Percentiles rank a stretch among this genome's conserved stretches.
Conservation (phyloP, 129 eudicot species). For the carrot (Daucus carota) region DH1_v3.0 NC_030382.2:51053501-51054000, state of each 20-base stretch:
- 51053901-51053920: no score
- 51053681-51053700: slow-evolving; percentile 87
- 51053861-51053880: no score
- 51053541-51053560: slow-evolving; percentile 61
- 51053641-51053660: no score
- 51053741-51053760: slow-evolving; percentile 88
- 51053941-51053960: no score
- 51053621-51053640: no score
- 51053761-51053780: slow-evolving; percentile 18
- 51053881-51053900: no score
- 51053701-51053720: slow-evolving; percentile 91
- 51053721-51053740: slow-evolving; percentile 69
- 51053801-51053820: not conserved
- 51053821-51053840: not conserved
- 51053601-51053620: slow-evolving; percentile 61
- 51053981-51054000: no score
- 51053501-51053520: slow-evolving; percentile 27
- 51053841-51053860: no score
- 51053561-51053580: slow-evolving; percentile 37
- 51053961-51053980: no score
- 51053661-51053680: no score
- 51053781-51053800: not conserved
- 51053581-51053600: slow-evolving; percentile 75
- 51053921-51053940: no score
- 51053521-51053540: slow-evolving; percentile 33